Evolutionary conservation across 441 rosid species (phyloP).

Genomic region (Brassica balearica): DNA sequence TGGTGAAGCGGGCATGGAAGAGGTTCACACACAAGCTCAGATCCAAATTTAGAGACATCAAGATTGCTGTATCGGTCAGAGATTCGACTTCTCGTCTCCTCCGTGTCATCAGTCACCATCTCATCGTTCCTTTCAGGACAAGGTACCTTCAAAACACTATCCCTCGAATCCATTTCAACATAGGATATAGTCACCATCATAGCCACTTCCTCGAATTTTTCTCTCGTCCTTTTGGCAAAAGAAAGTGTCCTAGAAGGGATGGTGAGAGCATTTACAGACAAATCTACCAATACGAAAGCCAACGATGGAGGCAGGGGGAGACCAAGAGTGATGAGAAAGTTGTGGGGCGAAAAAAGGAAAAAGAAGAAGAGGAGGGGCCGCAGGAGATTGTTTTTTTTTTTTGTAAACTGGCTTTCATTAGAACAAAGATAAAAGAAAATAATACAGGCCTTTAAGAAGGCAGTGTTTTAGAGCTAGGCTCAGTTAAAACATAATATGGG

Average conservation of each 20-base stretch:
- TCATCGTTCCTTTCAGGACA: conserved; percentile 51
- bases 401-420: no score
- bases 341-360: conserved; percentile 43
- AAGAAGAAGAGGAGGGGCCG: conserved; percentile 34
- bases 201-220: conserved; percentile 16
- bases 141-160: conserved; percentile 50
- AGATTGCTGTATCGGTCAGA: conserved; percentile 49
- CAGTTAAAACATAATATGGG: no score
- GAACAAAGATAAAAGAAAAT: no score
- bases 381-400: conserved; percentile 40
- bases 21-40: conserved; percentile 48
- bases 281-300: conserved; percentile 36
- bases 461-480: no score
- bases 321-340: conserved; percentile 24
- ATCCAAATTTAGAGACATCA: conserved; percentile 53
- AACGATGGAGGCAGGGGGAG: conserved; percentile 13
- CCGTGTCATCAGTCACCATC: conserved; percentile 51
- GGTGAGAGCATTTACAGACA: conserved; percentile 24
- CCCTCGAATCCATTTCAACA: conserved; percentile 19
- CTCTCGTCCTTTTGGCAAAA: conserved; percentile 16
- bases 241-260: conserved; percentile 11
- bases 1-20: conserved; percentile 52
- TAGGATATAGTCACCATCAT: background rate
- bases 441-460: no score
- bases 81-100: conserved; percentile 51